Evolutionary conservation across 202 grass and related monocot species (phyloP).

Genomic region (Hordeum pubiflorum): DNA sequence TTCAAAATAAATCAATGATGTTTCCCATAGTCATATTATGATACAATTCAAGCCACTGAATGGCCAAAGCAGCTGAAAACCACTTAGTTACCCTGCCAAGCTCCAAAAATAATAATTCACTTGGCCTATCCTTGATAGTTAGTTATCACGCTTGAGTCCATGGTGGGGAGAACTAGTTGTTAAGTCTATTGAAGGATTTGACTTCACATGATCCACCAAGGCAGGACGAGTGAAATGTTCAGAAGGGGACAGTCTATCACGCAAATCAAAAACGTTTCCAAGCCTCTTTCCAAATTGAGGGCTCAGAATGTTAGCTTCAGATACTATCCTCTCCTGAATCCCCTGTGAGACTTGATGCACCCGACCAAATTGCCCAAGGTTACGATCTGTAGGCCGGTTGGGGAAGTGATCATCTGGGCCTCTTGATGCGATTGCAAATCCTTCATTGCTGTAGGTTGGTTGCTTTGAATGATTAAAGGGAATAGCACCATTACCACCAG

Average conservation of each 20-base stretch:
- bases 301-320: slow-evolving; percentile 73
- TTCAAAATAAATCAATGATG: slow-evolving; percentile 40
- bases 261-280: slow-evolving; percentile 65
- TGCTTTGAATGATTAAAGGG: slow-evolving; percentile 74
- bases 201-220: slow-evolving; percentile 38
- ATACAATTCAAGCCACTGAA: slow-evolving; percentile 36
- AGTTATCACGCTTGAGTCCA: slow-evolving; percentile 39
- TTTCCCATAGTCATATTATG: slow-evolving; percentile 42
- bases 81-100: slow-evolving; percentile 17
- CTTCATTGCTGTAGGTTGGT: slow-evolving; percentile 52
- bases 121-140: slow-evolving; percentile 22
- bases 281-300: slow-evolving; percentile 66
- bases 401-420: slow-evolving; percentile 27
- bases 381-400: slow-evolving; percentile 25
- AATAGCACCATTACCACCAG: slow-evolving; percentile 74
- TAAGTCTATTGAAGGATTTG: slow-evolving; percentile 63
- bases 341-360: slow-evolving; percentile 49
- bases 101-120: slow-evolving; percentile 32
- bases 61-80: slow-evolving; percentile 36
- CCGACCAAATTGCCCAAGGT: slow-evolving; percentile 32
- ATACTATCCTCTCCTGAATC: slow-evolving; percentile 51
- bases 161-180: slow-evolving; percentile 40
- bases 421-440: slow-evolving; percentile 41
- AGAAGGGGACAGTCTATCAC: slow-evolving; percentile 56
- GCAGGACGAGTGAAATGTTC: slow-evolving; percentile 40